Conservation (phyloP, 257 asterid species). For the Fraxinus anomala region DNA sequence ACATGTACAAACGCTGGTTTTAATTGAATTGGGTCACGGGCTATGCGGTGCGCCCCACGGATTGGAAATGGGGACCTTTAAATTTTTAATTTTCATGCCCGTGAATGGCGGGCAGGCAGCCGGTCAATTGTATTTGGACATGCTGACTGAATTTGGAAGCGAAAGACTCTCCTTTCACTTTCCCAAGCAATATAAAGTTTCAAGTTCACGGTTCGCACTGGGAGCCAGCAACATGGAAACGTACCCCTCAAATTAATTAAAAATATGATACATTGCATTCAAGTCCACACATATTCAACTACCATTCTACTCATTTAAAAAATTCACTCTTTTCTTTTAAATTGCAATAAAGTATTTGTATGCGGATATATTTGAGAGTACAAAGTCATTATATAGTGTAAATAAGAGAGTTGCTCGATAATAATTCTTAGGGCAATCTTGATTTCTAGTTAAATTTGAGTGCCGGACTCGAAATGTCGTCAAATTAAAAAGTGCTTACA, state of each 20-base stretch:
- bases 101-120: slow-evolving; percentile 22
- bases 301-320: background rate
- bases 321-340: background rate
- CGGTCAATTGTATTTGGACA: background rate
- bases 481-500: no score
- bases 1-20: background rate
- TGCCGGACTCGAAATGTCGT: no score
- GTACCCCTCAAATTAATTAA: background rate
- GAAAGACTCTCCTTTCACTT: background rate
- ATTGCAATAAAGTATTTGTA: background rate
- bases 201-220: background rate
- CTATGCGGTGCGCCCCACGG: slow-evolving; percentile 25
- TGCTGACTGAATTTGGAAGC: slow-evolving; percentile 7
- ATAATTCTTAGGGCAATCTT: no score
- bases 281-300: background rate
- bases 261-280: background rate
- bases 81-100: background rate
- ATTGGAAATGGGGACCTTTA: background rate
- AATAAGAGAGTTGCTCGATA: background rate
- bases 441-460: no score
- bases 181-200: slow-evolving; percentile 1
- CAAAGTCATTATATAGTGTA: background rate
- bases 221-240: background rate
- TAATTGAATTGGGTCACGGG: slow-evolving; percentile 28
- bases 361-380: background rate